Conservation (phyloP, 164 flowering plant genomes). For the Euptelea pleiosperma region DNA sequence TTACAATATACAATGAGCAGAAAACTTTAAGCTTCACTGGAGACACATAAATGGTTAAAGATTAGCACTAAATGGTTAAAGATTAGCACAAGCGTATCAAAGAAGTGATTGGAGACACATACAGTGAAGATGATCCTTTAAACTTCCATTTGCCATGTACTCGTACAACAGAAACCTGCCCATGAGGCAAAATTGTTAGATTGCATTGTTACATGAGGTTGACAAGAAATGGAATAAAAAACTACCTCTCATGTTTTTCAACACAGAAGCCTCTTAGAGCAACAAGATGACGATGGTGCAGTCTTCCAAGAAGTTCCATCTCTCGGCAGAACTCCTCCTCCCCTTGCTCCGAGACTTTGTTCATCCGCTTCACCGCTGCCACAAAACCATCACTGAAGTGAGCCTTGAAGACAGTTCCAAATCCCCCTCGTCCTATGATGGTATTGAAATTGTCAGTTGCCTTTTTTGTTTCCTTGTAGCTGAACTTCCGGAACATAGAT, state of each 20-base stretch:
- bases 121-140: constrained; percentile 91
- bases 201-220: not conserved
- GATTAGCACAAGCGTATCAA: not conserved
- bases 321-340: constrained; percentile 90
- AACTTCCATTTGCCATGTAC: constrained; percentile 94
- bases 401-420: constrained; percentile 89
- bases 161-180: constrained; percentile 92
- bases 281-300: constrained; percentile 98
- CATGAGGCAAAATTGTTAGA: constrained; percentile 7
- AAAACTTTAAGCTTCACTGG: too few relatives aligned
- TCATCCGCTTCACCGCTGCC: constrained; percentile 81
- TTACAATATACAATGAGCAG: not conserved
- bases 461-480: constrained; percentile 77
- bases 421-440: constrained; percentile 84
- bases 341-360: constrained; percentile 70
- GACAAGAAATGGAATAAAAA: constrained; percentile 3
- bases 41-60: not conserved
- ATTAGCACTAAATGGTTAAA: not conserved
- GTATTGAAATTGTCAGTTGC: constrained; percentile 80
- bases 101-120: constrained; percentile 22
- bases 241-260: constrained; percentile 68
- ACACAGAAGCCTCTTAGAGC: constrained; percentile 82
- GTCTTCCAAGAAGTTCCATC: constrained; percentile 87
- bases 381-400: constrained; percentile 70
- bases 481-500: constrained; percentile 68